phyloP scores from a whole-genome alignment of 1,284 basidiomycete species.

The Pyrrhoderma noxium region DNA sequence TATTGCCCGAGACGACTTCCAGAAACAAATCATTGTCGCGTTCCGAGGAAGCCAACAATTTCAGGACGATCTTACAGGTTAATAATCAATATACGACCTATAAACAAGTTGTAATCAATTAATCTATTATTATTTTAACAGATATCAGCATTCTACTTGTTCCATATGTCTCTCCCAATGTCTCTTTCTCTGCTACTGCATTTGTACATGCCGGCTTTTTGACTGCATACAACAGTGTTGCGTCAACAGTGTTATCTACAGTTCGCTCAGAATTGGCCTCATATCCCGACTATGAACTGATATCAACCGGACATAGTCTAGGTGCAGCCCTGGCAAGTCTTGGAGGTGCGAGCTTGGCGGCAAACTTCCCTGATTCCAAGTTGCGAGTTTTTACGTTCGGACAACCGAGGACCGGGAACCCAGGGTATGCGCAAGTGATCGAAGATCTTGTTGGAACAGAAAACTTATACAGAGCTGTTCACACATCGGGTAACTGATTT shows the following conservation, averaged over 20 bases:
- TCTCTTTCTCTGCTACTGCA: not conserved
- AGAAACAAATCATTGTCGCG: slow-evolving; percentile 4
- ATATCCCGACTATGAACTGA: slow-evolving; percentile 32
- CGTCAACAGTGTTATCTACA: slow-evolving; percentile 23
- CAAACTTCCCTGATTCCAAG: slow-evolving; percentile 32
- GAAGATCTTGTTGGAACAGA: slow-evolving; percentile 30
- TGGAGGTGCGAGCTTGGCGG: slow-evolving; percentile 34
- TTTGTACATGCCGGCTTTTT: slow-evolving; percentile 8
- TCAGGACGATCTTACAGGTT: slow-evolving; percentile 15
- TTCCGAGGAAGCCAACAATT: slow-evolving; percentile 8
- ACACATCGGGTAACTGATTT: not conserved
- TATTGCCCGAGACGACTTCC: slow-evolving; percentile 9
- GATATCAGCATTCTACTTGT: slow-evolving; percentile 9
- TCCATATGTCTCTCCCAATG: slow-evolving; percentile 9
- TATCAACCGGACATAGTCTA: too few species aligned
- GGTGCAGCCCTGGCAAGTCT: too few species aligned
- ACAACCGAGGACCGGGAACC: slow-evolving; percentile 41
- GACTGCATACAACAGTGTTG: slow-evolving; percentile 31
- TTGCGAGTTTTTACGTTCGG: slow-evolving; percentile 41
- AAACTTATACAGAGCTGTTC: slow-evolving; percentile 31
- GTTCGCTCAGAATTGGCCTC: slow-evolving; percentile 23
- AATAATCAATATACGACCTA: not conserved
- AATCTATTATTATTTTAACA: not conserved
- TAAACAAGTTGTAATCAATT: slow-evolving; percentile 20
- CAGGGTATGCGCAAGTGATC: slow-evolving; percentile 34